Percentiles rank a stretch among this genome's conserved stretches.
Evolutionary conservation across 2,329 filamentous ascomycete species (phyloP).

Genomic region (Niveomyces coronatus): DNA sequence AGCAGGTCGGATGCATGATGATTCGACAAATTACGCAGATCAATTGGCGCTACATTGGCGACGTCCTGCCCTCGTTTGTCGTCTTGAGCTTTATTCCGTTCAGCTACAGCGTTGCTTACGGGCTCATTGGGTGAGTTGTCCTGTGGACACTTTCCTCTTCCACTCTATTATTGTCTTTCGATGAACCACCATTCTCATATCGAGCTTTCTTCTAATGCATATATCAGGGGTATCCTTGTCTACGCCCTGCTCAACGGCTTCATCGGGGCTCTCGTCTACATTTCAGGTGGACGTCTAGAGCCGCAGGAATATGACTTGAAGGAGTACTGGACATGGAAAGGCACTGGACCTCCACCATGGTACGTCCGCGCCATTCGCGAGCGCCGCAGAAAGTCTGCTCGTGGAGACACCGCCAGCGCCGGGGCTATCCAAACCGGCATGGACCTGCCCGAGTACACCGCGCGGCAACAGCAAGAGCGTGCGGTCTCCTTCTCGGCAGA

Average conservation of each 20-base stretch:
- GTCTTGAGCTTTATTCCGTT: constrained; percentile 69
- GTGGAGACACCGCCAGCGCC: not conserved
- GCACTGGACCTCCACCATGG: constrained; percentile 36
- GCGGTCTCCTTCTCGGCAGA: constrained; percentile 7
- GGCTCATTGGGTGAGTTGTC: constrained; percentile 59
- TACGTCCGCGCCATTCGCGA: constrained; percentile 29
- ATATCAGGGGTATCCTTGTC: constrained; percentile 41
- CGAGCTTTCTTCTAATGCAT: constrained; percentile 9
- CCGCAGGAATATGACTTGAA: constrained; percentile 44
- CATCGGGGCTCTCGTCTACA: constrained; percentile 33
- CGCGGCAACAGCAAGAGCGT: constrained; percentile 7
- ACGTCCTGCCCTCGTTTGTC: constrained; percentile 65
- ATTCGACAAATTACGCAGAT: constrained; percentile 63
- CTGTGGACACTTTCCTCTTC: not conserved
- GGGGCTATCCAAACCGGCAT: not conserved
- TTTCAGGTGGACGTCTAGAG: constrained; percentile 32
- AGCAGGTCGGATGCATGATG: constrained; percentile 64
- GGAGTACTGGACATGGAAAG: constrained; percentile 46
- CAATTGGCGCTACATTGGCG: constrained; percentile 69
- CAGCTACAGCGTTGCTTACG: constrained; percentile 69
- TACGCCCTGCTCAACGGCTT: constrained; percentile 39
- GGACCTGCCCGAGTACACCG: not conserved
- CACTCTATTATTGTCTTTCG: not conserved
- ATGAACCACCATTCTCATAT: too few relatives aligned
- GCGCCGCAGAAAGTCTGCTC: constrained; percentile 7